Evolutionary conservation across 495 filamentous ascomycete species (phyloP), one percentile per base, ranked within the genome.

Genomic region (Halenospora varia): DNA sequence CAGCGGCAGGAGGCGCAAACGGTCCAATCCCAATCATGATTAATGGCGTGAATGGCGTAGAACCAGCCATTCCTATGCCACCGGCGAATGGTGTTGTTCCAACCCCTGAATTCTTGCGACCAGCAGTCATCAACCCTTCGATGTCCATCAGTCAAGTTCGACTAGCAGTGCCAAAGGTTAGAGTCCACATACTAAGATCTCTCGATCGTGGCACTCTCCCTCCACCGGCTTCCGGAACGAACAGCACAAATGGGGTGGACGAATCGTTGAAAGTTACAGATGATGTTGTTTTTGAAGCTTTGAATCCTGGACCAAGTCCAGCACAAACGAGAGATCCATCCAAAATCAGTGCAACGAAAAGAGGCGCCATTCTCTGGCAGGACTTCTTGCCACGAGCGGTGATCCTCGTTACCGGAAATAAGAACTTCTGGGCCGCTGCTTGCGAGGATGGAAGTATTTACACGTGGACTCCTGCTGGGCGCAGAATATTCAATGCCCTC

Each of bases 371-470:
- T 1, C 71, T 97, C 3, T 99, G 95, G 92, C 88, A 96, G 62
- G 95, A 97, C 60, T 99, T 88, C 64, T 76, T 99, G 17, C 92
- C 92, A 0, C 81, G 84, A 40, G 82, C 86, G 25, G 88, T 93
- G 11, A 78, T 97, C 10, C 82, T 96, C 3, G 84, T 91, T 6
- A 94, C 94, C 0, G 94, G 94, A 0, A 97, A 92, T 66, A 82
- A 86, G 56, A 82, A 84, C 57, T 92, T 97, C 71, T 97, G 94
- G 91, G 86, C 88, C 10, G 92, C 86, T 10, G 91, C 87, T 15
- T 96, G 90, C 59, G 94, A 99, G 70, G 94, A 97, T 66, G 95
- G 90, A 15, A 89, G 85, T n/a, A 61, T 99, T 11, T 89, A 96
- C 67, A 81, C 89, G 25, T 99, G 93, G 92, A 93, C 92, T 1